phyloP scores from a whole-genome alignment of 371 early-diverging fungal genomes.

The Haplosporangium sp. region DNA sequence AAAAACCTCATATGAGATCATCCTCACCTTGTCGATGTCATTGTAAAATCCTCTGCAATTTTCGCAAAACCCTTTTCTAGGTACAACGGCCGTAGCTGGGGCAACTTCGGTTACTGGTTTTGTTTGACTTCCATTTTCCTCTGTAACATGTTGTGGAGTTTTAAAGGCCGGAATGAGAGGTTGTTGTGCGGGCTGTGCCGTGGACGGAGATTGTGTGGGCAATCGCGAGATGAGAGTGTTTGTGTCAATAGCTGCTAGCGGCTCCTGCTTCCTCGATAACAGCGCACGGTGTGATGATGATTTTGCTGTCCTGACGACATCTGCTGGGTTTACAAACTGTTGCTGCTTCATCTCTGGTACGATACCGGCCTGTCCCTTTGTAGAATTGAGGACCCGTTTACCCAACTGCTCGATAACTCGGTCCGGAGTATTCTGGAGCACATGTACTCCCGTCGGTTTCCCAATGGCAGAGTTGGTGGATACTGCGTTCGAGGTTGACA shows the following conservation, averaged over 20 bases:
- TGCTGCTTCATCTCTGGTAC: slow-evolving; percentile 7
- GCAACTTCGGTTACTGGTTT: neutral
- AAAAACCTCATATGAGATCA: too few species aligned
- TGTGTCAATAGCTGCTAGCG: neutral
- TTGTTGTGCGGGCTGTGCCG: too few species aligned
- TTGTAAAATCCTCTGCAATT: slow-evolving; percentile 28
- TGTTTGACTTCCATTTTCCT: too few species aligned
- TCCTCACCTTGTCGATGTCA: slow-evolving; percentile 19
- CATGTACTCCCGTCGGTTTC: neutral
- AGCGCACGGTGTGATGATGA: neutral
- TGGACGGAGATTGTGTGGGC: too few species aligned
- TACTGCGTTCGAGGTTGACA: too few species aligned
- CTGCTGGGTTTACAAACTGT: slow-evolving; percentile 16
- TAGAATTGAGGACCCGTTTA: slow-evolving; percentile 30
- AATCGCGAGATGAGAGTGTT: too few species aligned
- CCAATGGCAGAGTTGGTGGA: slow-evolving; percentile 22
- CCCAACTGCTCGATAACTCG: slow-evolving; percentile 37
- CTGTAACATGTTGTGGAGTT: too few species aligned
- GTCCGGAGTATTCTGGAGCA: slow-evolving; percentile 9
- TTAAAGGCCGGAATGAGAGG: too few species aligned
- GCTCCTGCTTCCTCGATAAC: neutral
- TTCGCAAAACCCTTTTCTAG: slow-evolving; percentile 37
- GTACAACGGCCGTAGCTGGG: neutral
- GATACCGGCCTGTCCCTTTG: slow-evolving; percentile 13
- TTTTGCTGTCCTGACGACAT: slow-evolving; percentile 5